Base-by-base conservation (phyloP, 306 rosid genomes). In the Cucurbita moschata region DNA sequence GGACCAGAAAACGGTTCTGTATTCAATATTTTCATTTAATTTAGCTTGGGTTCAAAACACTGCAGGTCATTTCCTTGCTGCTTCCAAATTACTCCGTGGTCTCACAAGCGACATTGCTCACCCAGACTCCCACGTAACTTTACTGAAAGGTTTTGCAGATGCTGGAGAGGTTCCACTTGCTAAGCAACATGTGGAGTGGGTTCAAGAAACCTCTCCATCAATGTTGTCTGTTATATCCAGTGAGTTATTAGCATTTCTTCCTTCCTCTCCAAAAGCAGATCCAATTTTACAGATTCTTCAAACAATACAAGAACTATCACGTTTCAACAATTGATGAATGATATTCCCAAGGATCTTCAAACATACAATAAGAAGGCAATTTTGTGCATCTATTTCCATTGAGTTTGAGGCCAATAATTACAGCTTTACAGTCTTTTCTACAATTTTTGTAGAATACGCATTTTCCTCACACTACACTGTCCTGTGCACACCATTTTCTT, bases 61-160 rank as follows among this genome's bases (percentile, higher is more conserved):
- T 75, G 88, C 89, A 94, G 97, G 96, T 82, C 86, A 83, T 75
- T 75, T 81, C 52, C 21, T 18, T 55, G 83, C 83, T 78, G 96
- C 98, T 73, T 87, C 92, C 30, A 78, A 88, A 76, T 81, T 90
- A 68, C 87, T 94, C 64, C 77, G 85, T 44, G 63, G 84, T 80
- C 88, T 85, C 65, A 35, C 72, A 74, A 66, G 38, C 62, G 83
- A 77, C 57, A 60, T 85, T 57, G 86, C 77, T 67, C 51, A 16
- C 42, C 71, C 86, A 65, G 82, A 85, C 47, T 71, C 88, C 75
- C 96, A 94, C 75, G 79, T 87, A 37, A 79, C 73, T 73, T 79
- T 90, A 80, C 77, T 94, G 79, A 88, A 87, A 85, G 83, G 72
- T 79, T 75, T 86, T 77, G 89, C 84, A 5, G 87, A 94, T 77